Evolutionary conservation across 208 protist species (phyloP).

Genomic region (Kentomonas sorsogonicus): DNA sequence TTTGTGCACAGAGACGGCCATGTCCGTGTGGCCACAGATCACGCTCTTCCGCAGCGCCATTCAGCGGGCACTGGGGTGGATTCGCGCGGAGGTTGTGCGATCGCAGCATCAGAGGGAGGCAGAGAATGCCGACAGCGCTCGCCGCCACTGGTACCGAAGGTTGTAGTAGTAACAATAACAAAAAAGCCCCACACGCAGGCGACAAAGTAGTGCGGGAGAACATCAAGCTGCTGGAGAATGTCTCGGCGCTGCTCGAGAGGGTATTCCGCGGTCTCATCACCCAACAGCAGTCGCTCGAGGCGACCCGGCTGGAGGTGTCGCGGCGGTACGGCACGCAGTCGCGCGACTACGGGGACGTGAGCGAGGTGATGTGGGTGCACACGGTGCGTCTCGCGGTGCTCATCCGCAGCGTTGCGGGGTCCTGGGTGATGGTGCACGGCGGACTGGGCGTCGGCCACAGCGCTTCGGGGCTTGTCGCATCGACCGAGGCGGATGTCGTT

Average conservation of each 20-base stretch:
- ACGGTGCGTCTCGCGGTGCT: conserved; percentile 54
- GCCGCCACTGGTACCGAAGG: neutral
- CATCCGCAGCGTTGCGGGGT: conserved; percentile 37
- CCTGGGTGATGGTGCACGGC: conserved; percentile 54
- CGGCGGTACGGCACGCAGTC: conserved; percentile 36
- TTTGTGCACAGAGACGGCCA: conserved; percentile 51
- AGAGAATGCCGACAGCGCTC: too few species aligned
- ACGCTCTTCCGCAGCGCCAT: conserved; percentile 57
- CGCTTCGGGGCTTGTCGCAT: conserved; percentile 19
- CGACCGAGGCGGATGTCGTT: conserved; percentile 32
- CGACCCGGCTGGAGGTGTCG: conserved; percentile 20
- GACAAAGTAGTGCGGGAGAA: neutral
- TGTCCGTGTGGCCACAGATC: conserved; percentile 37
- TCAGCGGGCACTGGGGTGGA: conserved; percentile 36
- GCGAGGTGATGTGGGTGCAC: conserved; percentile 41
- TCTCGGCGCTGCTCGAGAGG: conserved; percentile 28
- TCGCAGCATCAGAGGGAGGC: neutral
- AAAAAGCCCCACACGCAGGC: neutral
- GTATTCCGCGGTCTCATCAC: conserved; percentile 33
- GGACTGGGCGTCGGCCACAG: conserved; percentile 27
- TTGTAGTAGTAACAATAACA: neutral
- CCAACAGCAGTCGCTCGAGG: conserved; percentile 42
- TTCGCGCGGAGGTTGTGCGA: conserved; percentile 12
- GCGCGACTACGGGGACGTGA: conserved; percentile 36
- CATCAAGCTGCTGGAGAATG: conserved; percentile 11